Percentiles rank a stretch among this genome's conserved stretches.
Conservation (phyloP, 2,329 filamentous ascomycete genomes). For the Sphaerulina populicola region DNA sequence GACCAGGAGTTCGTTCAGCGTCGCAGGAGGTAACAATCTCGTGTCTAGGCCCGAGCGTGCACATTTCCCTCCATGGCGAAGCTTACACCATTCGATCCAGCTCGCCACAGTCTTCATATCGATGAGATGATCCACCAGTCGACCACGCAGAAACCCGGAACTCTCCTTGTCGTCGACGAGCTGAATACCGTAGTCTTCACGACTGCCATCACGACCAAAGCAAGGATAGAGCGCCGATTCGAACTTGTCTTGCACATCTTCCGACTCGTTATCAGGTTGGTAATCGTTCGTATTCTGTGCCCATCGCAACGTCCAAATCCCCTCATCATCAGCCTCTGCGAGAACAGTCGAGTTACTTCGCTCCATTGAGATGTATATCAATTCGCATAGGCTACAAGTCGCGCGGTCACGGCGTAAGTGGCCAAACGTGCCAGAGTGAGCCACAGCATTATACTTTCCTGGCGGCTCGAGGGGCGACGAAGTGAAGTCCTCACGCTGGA, state of each 20-base stretch:
- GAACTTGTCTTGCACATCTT: background rate
- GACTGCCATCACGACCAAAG: background rate
- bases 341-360: background rate
- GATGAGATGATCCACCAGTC: background rate
- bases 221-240: background rate
- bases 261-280: background rate
- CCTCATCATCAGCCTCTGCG: background rate
- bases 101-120: background rate
- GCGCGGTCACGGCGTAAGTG: background rate
- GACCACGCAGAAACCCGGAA: background rate
- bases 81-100: background rate
- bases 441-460: background rate
- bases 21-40: background rate
- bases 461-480: background rate
- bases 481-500: background rate
- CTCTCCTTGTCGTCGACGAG: background rate
- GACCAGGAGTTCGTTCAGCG: background rate
- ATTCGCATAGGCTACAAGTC: background rate
- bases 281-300: background rate
- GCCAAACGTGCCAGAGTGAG: background rate
- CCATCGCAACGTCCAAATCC: background rate
- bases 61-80: background rate
- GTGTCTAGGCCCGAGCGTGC: background rate
- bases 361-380: background rate
- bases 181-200: background rate